Evolutionary conservation across 2,329 filamentous ascomycete genomes (phyloP).

Genomic region (Pyrenophora graminea): DNA sequence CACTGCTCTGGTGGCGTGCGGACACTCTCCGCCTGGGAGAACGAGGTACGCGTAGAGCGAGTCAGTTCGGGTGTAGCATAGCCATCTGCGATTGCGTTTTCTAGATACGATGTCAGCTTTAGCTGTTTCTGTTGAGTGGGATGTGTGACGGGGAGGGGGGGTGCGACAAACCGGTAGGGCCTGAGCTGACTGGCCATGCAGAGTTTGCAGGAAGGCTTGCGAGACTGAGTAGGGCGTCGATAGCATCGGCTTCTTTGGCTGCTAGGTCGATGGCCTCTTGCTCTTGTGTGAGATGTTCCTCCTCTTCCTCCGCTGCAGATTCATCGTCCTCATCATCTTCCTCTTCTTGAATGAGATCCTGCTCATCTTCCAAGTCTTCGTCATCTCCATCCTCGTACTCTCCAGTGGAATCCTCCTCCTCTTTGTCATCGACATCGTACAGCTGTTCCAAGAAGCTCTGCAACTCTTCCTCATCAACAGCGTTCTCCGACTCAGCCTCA

Average conservation of each 20-base stretch:
- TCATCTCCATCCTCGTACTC: background rate
- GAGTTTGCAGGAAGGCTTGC: background rate
- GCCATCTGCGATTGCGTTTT: too few species aligned
- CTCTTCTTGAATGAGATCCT: too few species aligned
- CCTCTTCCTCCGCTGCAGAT: background rate
- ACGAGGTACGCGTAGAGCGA: background rate
- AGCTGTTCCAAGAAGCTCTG: background rate
- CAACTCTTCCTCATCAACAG: slow-evolving; percentile 12
- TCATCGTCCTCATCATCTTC: background rate
- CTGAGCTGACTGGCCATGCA: too few species aligned
- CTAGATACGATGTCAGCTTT: too few species aligned
- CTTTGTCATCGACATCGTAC: background rate
- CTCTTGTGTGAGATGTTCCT: background rate
- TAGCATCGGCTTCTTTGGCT: background rate
- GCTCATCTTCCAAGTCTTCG: background rate
- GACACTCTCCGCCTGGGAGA: background rate
- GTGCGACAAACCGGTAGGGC: too few species aligned
- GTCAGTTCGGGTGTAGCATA: background rate
- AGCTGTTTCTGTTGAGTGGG: too few species aligned
- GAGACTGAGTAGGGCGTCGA: slow-evolving; percentile 6
- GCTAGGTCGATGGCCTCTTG: background rate
- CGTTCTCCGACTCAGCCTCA: background rate
- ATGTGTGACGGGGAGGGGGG: background rate
- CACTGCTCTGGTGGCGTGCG: background rate
- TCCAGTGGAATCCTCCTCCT: background rate